Base-by-base conservation (phyloP, 2,329 filamentous ascomycete species). In the Botryotinia narcissicola region DNA sequence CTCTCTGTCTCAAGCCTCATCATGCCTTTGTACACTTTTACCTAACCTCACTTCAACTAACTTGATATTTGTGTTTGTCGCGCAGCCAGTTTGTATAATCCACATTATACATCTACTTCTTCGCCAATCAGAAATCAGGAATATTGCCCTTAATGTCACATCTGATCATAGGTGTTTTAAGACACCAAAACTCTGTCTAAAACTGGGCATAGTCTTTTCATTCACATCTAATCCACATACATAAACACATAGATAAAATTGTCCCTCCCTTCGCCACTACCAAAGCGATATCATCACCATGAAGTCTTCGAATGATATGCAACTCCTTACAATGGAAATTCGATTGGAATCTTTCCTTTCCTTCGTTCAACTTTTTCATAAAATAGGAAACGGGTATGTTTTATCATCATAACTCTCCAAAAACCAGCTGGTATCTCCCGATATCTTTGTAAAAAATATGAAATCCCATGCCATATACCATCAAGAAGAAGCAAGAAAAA, bases 401-500 rank as follows among this genome's bases (percentile, higher is more conserved):
- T 69, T 57, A 57, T 69, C 66, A 68, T 68, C 48, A 57, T 57
- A 68, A 68, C 35, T 68, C 66, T 57, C 48, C 54, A 37, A 57
- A 69, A 54, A 32, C 29, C 35, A 42, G 25, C n/a, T 18, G 51
- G 66, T 59, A 57, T 69, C 37, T 68, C 46, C 66, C 66, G 18
- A 69, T 57, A 69, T 69, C 66, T 42, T 37, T 69, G 40, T 42
- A 32, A 57, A 57, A 69, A 69, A 69, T 37, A 68, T 57, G 66
- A 69, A 69, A 57, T 57, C 66, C 66, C 66, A 44, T 57, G 48
- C 48, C 48, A 57, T 69, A 44, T 57, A 57, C 37, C 66, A 69
- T 8, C 18, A 57, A 32, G 7, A 42, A 67, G 48, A 69, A 69
- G 37, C 51, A 69, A 42, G 66, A 69, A 68, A 69, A 68, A 69